Conservation (phyloP, 139 green algal genomes). For the Eudorina sp. region DNA sequence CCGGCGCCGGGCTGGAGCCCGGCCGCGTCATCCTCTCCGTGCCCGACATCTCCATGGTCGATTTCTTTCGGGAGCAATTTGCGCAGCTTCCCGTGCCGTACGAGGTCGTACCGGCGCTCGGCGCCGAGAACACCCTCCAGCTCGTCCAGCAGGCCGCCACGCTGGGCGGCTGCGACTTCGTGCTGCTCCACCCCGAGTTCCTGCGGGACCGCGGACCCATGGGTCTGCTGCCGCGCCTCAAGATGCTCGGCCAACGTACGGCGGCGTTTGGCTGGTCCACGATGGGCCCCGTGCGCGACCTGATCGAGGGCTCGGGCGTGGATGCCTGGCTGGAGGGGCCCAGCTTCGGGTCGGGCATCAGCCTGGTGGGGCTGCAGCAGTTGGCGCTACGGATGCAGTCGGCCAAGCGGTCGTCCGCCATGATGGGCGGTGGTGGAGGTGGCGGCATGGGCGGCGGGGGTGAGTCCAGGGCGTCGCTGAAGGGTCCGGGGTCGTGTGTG, state of each 20-base stretch:
- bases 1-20: neutral
- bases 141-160: conserved; percentile 61
- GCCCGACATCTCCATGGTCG: conserved; percentile 61
- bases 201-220: conserved; percentile 49
- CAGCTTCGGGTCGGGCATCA: conserved; percentile 55
- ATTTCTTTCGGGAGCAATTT: conserved; percentile 69
- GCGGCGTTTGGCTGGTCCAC: conserved; percentile 62
- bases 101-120: conserved; percentile 62
- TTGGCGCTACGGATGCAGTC: conserved; percentile 58
- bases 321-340: conserved; percentile 68
- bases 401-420: neutral
- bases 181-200: conserved; percentile 69
- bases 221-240: conserved; percentile 45
- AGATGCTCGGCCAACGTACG: conserved; percentile 41
- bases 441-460: neutral
- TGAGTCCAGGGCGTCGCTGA: neutral
- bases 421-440: neutral
- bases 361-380: conserved; percentile 11
- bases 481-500: neutral
- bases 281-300: conserved; percentile 51
- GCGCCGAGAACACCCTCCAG: conserved; percentile 55
- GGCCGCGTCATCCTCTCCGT: conserved; percentile 67
- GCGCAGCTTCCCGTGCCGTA: conserved; percentile 53
- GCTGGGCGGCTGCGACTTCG: conserved; percentile 65
- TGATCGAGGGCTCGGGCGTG: conserved; percentile 60